Base-by-base conservation (phyloP, 805 yeast genomes). In the Clavispora carvajalis region DNA sequence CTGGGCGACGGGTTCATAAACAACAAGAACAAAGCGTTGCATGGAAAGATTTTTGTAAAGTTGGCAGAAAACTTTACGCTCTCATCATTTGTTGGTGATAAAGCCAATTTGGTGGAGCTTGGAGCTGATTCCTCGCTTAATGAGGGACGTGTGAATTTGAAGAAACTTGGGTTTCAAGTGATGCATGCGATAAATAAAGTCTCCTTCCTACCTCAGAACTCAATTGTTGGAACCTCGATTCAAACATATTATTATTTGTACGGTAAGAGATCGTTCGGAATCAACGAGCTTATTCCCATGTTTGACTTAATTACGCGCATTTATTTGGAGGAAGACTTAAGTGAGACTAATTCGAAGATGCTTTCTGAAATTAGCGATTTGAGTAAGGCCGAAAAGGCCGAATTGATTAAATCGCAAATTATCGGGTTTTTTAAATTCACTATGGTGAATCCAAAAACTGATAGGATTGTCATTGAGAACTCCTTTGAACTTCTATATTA, bases 401-500 rank as follows among this genome's bases (percentile, higher is more conserved):
- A 47, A 9, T 45, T 63, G 38, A 47, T 63, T 30, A 54, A 55
- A 35, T 18, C 36, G 12, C 64, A 63, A 38, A 48, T 65, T 23
- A 41, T 53, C 22, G 51, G 54, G 35, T 66, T 51, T 38, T 44
- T 49, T 33, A 43, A 44, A 34, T 49, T 34, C 30, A 47, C 50
- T n/a, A 37, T 26, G 31, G 48, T 51, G 22, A 46, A 49, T 26
- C 47, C 47, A 5, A 29, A 34, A 7, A 37, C 45, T 33, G 41
- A 48, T 16, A 29, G 37, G 11, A 33, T 51, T 33, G 38, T 39
- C 29, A 66, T 79, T 22, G 67, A 65, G 38, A 78, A 75, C 47
- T 60, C 77, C 9, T 73, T 79, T 58, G 81, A 76, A 57, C 64
- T 78, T 30, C 65, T 76, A 33, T 78, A 75, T 52, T 78, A 77